These are phyloP conservation scores for Candida sp. DNA, from an alignment of 1,139 yeast species.

Conservation along the genomic window DNA sequence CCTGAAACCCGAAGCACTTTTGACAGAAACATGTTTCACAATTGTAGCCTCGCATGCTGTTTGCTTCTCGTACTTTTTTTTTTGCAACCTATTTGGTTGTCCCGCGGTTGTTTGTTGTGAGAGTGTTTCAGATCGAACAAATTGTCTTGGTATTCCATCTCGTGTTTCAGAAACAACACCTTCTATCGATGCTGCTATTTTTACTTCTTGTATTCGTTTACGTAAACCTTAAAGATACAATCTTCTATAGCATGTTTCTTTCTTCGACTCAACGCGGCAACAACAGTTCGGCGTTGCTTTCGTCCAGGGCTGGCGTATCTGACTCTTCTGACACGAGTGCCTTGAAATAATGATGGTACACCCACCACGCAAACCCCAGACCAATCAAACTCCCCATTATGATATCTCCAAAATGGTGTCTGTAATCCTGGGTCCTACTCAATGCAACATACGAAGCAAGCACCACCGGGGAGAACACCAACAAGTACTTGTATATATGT, in stretches of 20 bases:
- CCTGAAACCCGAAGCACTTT: not conserved
- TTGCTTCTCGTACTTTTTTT: not conserved
- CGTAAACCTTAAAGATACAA: too few species aligned
- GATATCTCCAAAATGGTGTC: conserved; percentile 78
- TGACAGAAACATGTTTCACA: conserved; percentile 2
- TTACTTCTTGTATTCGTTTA: too few species aligned
- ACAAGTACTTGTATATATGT: conserved; percentile 19
- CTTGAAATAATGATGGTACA: conserved; percentile 50
- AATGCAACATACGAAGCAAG: conserved; percentile 58
- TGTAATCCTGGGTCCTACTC: conserved; percentile 71
- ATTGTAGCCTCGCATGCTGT: not conserved
- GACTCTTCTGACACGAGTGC: conserved; percentile 15
- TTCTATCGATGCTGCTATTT: too few species aligned
- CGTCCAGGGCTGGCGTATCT: conserved; percentile 16
- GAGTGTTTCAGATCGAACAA: not conserved
- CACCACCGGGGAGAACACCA: conserved; percentile 20
- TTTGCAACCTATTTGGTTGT: not conserved
- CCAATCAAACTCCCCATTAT: conserved; percentile 54
- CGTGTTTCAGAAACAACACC: not conserved
- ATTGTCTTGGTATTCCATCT: not conserved
- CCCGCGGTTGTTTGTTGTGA: not conserved
- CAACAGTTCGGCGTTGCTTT: conserved; percentile 8
- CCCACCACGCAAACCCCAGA: conserved; percentile 20
- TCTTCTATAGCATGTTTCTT: too few species aligned
- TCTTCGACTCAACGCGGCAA: conserved; percentile 8